Percentiles rank a stretch among this genome's conserved stretches.
phyloP scores from a whole-genome alignment of 1,284 basidiomycete genomes.

The Trichosporon asahii region DNA sequence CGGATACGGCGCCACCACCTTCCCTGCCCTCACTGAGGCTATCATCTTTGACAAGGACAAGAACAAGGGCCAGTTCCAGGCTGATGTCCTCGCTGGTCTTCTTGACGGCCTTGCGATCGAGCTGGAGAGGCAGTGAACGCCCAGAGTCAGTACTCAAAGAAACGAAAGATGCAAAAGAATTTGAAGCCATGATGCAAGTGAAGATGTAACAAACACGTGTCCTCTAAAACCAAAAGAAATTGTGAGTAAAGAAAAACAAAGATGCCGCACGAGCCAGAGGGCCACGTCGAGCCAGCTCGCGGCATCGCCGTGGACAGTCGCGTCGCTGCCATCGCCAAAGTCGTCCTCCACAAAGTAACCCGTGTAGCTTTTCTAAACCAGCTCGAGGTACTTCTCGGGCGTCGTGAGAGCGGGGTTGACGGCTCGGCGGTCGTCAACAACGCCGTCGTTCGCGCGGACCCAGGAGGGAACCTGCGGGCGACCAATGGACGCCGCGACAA shows the following conservation, averaged over 20 bases:
- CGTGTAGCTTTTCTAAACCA: constrained; percentile 18
- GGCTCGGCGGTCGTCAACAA: constrained; percentile 32
- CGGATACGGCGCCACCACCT: constrained; percentile 68
- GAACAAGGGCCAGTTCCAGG: constrained; percentile 63
- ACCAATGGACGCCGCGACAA: constrained; percentile 43
- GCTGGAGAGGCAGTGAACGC: not conserved
- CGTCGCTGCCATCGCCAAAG: not conserved
- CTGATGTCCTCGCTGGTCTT: constrained; percentile 60
- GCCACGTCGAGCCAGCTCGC: not conserved
- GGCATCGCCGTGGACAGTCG: not conserved
- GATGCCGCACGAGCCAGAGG: not conserved
- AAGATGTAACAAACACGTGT: not conserved
- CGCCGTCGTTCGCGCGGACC: constrained; percentile 44
- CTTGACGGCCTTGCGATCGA: constrained; percentile 57
- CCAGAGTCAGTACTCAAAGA: not conserved
- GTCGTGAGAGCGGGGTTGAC: constrained; percentile 46
- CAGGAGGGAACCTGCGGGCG: constrained; percentile 49
- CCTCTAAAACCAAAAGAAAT: not conserved
- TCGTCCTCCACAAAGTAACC: not conserved
- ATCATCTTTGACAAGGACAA: constrained; percentile 66
- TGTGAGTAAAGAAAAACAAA: not conserved
- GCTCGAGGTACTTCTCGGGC: constrained; percentile 29
- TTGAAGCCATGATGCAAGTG: not conserved
- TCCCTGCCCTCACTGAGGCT: constrained; percentile 78
- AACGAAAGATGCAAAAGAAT: not conserved